phyloP scores from a whole-genome alignment of 805 yeast genomes.

The Kluyveromyces aestuarii region DNA sequence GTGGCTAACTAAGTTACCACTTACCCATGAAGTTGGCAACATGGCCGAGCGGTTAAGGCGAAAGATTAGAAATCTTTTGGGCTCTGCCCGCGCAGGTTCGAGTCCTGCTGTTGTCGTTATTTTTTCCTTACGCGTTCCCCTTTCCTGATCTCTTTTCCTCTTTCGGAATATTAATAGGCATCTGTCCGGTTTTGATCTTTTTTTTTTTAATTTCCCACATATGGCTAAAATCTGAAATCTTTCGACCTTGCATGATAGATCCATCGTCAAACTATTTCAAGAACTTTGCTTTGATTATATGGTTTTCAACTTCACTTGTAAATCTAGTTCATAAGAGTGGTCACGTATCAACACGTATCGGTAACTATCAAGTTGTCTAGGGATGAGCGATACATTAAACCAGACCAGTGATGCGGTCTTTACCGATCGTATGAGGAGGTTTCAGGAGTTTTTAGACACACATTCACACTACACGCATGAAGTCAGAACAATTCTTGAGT shows the following conservation, averaged over 20 bases:
- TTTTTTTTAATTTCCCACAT: neutral
- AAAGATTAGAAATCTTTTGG: slow-evolving; percentile 46
- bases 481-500: slow-evolving; percentile 63
- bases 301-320: no score
- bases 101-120: slow-evolving; percentile 57
- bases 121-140: slow-evolving; percentile 13
- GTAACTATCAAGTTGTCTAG: neutral
- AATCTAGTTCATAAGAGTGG: no score
- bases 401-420: slow-evolving; percentile 38
- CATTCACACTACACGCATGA: slow-evolving; percentile 58
- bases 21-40: slow-evolving; percentile 1
- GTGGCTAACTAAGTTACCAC: no score
- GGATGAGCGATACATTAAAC: slow-evolving; percentile 3
- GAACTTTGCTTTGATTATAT: neutral
- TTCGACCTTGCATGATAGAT: neutral
- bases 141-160: neutral
- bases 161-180: neutral
- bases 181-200: neutral
- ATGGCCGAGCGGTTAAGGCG: slow-evolving; percentile 57
- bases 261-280: neutral
- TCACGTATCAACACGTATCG: neutral
- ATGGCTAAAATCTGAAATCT: neutral
- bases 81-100: slow-evolving; percentile 49
- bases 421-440: slow-evolving; percentile 78
- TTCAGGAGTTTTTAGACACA: slow-evolving; percentile 75